Conservation (phyloP, 768 basidiomycete species). For the Chiua virens region DNA sequence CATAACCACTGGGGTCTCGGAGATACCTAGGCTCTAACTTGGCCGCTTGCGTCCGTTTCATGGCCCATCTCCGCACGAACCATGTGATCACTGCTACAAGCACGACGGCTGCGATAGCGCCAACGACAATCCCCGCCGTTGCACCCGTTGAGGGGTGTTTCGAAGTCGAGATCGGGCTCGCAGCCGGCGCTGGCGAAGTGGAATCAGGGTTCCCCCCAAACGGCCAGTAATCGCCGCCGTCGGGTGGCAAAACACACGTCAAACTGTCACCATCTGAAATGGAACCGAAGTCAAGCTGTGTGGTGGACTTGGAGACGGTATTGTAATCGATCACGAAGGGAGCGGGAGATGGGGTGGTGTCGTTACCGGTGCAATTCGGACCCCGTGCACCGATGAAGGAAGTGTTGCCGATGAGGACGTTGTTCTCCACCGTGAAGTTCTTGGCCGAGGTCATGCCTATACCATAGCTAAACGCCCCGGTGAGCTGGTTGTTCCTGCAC, state of each 20-base stretch:
- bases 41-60: conserved; percentile 31
- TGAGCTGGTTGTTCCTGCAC: conserved; percentile 59
- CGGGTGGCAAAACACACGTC: conserved; percentile 67
- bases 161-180: conserved; percentile 2
- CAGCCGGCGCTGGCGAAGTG: conserved; percentile 14
- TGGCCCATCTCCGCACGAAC: conserved; percentile 50
- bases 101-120: conserved; percentile 43
- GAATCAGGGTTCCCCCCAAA: conserved; percentile 51
- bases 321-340: conserved; percentile 58
- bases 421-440: conserved; percentile 68
- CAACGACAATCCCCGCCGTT: conserved; percentile 38
- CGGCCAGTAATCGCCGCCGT: conserved; percentile 72
- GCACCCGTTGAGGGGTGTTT: conserved; percentile 28
- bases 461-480: conserved; percentile 73
- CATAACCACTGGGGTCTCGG: conserved; percentile 16
- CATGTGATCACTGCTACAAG: conserved; percentile 41
- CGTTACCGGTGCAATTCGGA: conserved; percentile 56
- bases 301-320: conserved; percentile 38
- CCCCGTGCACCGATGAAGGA: conserved; percentile 73
- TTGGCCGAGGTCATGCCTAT: conserved; percentile 62
- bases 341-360: conserved; percentile 51
- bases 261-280: conserved; percentile 57
- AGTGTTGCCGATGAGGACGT: conserved; percentile 63
- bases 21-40: conserved; percentile 11
- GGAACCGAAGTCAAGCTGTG: conserved; percentile 54